Evolutionary conservation across 352 stramenopile species (phyloP).

Genomic region (Phytophthora sp.): DNA sequence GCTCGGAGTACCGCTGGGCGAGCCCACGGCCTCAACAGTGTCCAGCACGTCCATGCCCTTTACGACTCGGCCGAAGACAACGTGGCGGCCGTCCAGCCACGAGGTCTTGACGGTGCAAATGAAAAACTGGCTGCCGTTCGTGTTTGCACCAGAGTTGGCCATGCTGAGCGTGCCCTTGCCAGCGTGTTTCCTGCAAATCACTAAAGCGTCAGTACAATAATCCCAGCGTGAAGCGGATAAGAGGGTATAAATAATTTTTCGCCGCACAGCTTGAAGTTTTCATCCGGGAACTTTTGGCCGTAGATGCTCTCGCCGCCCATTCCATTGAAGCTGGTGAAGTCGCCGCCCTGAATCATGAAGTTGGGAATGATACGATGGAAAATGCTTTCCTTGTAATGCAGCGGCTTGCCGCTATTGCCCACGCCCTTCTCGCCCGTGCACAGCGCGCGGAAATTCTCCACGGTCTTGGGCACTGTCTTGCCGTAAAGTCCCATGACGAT

Average conservation of each 20-base stretch:
- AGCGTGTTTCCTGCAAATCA: conserved; percentile 64
- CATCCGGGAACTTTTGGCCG: conserved; percentile 77
- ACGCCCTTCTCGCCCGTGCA: conserved; percentile 98
- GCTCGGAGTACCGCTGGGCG: conserved; percentile 86
- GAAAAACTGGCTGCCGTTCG: conserved; percentile 98
- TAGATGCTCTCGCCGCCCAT: conserved; percentile 85
- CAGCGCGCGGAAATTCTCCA: conserved; percentile 96
- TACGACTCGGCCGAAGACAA: conserved; percentile 95
- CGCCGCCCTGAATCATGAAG: conserved; percentile 92
- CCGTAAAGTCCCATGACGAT: conserved; percentile 88
- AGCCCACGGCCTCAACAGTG: conserved; percentile 95
- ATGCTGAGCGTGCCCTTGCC: conserved; percentile 79
- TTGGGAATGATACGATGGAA: conserved; percentile 98
- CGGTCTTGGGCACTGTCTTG: conserved; percentile 88
- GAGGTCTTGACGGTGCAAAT: conserved; percentile 94
- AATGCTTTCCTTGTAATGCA: conserved; percentile 96
- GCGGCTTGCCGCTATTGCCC: conserved; percentile 92
- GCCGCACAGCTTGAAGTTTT: conserved; percentile 88
- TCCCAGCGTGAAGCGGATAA: too few relatives aligned
- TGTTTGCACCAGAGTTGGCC: conserved; percentile 86
- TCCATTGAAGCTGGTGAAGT: conserved; percentile 84
- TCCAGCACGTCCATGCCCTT: conserved; percentile 97
- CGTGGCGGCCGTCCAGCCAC: conserved; percentile 89
- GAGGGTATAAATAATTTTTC: not conserved
- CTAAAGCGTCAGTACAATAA: conserved; percentile 1